Percentiles rank a stretch among this genome's conserved stretches.
These are phyloP conservation scores for Ogataea populi-albae DNA, from an alignment of 805 yeast species.

Conservation along the genomic window DNA sequence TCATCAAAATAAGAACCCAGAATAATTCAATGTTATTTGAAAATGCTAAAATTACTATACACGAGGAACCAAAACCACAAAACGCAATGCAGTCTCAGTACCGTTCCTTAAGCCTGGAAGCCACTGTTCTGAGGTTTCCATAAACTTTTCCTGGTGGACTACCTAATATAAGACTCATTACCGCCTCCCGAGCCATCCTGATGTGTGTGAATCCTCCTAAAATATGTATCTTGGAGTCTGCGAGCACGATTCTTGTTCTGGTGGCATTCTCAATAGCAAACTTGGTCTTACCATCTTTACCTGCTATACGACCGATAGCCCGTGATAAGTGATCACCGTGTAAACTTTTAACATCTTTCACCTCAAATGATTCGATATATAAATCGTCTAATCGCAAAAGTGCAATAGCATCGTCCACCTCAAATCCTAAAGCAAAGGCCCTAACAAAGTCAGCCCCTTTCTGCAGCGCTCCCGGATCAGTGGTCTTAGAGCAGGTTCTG, in stretches of 20 bases:
- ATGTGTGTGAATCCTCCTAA: slow-evolving; percentile 96
- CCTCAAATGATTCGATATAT: slow-evolving; percentile 94
- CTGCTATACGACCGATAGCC: slow-evolving; percentile 99
- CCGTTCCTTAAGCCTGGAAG: slow-evolving; percentile 95
- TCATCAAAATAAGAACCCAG: no score
- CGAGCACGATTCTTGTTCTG: slow-evolving; percentile 94
- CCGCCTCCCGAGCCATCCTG: slow-evolving; percentile 97
- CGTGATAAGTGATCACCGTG: slow-evolving; percentile 95
- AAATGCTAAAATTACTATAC: not conserved
- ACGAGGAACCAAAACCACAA: not conserved
- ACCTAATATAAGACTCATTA: slow-evolving; percentile 91
- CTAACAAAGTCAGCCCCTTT: slow-evolving; percentile 97
- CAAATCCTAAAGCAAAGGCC: slow-evolving; percentile 95
- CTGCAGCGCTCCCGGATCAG: slow-evolving; percentile 91
- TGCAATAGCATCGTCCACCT: slow-evolving; percentile 95
- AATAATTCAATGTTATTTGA: no score
- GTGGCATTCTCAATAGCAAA: slow-evolving; percentile 99
- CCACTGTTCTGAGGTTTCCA: slow-evolving; percentile 94
- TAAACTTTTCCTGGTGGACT: slow-evolving; percentile 98
- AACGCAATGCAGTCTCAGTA: no score
- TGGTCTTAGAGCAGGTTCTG: slow-evolving; percentile 77
- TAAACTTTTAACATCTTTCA: slow-evolving; percentile 94
- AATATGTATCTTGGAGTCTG: slow-evolving; percentile 94
- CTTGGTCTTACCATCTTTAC: slow-evolving; percentile 98
- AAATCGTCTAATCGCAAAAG: slow-evolving; percentile 90